These are phyloP conservation scores for Camellia sinensis DNA, from an alignment of 148 eudicot genomes.

Conservation along the genomic window DNA sequence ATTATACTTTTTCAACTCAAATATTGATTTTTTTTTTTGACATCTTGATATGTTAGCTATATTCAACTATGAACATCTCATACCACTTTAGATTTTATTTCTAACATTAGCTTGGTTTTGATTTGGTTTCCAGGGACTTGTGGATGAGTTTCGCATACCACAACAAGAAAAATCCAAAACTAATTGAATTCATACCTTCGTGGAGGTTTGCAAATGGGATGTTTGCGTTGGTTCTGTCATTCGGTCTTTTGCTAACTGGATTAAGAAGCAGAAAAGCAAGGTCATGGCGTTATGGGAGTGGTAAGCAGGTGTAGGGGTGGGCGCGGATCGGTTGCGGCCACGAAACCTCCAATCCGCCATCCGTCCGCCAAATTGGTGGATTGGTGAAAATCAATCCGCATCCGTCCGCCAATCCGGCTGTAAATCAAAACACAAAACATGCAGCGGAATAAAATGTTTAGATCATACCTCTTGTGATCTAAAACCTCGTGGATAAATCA, in stretches of 20 bases:
- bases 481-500: too few species aligned
- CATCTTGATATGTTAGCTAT: not conserved
- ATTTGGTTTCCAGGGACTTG: constrained; percentile 52
- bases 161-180: constrained; percentile 44
- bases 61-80: not conserved
- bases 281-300: constrained; percentile 91
- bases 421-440: too few species aligned
- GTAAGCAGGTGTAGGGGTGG: constrained; percentile 39
- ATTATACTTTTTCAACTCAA: not conserved
- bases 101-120: not conserved
- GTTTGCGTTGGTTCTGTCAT: constrained; percentile 89
- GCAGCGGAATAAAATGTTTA: too few species aligned
- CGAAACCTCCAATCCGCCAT: too few species aligned
- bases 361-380: too few species aligned
- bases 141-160: constrained; percentile 79
- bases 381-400: too few species aligned
- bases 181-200: constrained; percentile 51
- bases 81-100: not conserved
- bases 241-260: constrained; percentile 77
- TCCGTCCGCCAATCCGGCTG: too few species aligned
- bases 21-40: not conserved
- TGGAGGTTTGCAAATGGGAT: too few species aligned
- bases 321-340: too few species aligned
- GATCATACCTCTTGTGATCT: too few species aligned
- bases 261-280: constrained; percentile 83